Conservation (phyloP, 331 rosid species). For the Dryas integrifolia region DNA sequence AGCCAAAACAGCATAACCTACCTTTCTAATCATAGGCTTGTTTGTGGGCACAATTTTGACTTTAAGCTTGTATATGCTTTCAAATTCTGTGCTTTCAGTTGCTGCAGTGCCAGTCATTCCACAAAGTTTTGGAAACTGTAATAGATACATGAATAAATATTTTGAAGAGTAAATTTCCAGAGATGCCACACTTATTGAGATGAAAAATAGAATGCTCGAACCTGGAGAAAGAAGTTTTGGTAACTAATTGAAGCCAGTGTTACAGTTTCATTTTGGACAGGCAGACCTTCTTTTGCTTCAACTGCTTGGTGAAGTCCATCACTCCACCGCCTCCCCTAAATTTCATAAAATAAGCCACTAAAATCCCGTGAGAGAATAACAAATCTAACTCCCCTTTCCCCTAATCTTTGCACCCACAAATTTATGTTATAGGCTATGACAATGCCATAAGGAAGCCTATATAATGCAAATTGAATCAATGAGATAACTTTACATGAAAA, state of each 20-base stretch:
- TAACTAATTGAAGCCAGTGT: constrained; percentile 96
- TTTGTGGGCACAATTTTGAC: constrained; percentile 94
- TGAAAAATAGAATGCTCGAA: constrained; percentile 35
- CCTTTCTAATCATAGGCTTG: constrained; percentile 96
- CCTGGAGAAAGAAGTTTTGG: constrained; percentile 99
- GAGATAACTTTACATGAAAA: not conserved
- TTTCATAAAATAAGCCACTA: constrained; percentile 24
- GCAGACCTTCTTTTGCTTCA: constrained; percentile 96
- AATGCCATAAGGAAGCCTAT: not conserved
- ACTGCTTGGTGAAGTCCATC: constrained; percentile 99
- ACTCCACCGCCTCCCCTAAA: constrained; percentile 99
- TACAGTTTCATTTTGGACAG: constrained; percentile 94
- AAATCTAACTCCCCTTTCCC: constrained; percentile 15
- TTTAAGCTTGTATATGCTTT: constrained; percentile 96
- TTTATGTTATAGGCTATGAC: not conserved
- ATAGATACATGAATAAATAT: constrained; percentile 26
- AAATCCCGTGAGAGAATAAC: constrained; percentile 23
- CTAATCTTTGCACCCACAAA: not conserved
- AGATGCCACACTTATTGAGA: constrained; percentile 16
- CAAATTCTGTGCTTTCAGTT: constrained; percentile 95
- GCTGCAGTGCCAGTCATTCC: constrained; percentile 99
- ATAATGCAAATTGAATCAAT: not conserved
- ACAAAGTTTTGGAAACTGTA: constrained; percentile 94
- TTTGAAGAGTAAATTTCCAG: constrained; percentile 24
- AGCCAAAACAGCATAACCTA: constrained; percentile 30